Evolutionary conservation across 2,329 filamentous ascomycete species (phyloP), one percentile per base, ranked within the genome.

Genomic region (Colletotrichum echinochloae): DNA sequence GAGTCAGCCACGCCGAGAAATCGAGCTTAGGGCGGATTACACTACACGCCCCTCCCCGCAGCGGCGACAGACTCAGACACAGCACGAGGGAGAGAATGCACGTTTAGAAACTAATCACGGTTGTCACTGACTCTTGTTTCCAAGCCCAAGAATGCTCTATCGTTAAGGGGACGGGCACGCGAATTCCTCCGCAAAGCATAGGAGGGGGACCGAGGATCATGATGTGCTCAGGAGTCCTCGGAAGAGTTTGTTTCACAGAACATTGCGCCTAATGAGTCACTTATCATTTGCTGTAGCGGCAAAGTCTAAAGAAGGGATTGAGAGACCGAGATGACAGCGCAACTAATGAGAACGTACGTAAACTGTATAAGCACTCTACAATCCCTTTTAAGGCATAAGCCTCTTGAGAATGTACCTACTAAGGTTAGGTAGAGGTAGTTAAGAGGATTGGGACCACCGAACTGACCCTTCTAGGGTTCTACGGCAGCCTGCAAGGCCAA

Each of bases 281-380:
- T 33, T 35, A 28, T 37, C 44, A 49, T 60, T 49, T 44, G 57
- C 44, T 30, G 57, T 49, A 49, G 41, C 44, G n/a, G 57, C 30
- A 60, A 60, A 60, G 44, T 60, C 57, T 30, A 60, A 48, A 37
- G n/a, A 49, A 28, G 30, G 18, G 57, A 60, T 16, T 30, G 28
- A 35, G 44, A 20, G 5, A 26, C 4, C 14, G 30, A 41, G 16
- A 33, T 23, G 28, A 16, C 39, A n/a, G 18, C 28, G 57, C n/a
- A 41, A 41, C 49, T n/a, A 11, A 30, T 6, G 23, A 2, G n/a
- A 20, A 20, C n/a, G 30, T 33, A 8, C 30, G 8, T 33, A 33
- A 33, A 5, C 30, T 8, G 4, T 33, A 4, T 8, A 8, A 5
- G 8, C 30, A 33, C n/a, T n/a, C n/a, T 33, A 33, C 30, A 4